A percentile compares a stretch with the other conserved stretches of the same genome.
phyloP scores from a whole-genome alignment of 108 stramenopile genomes.

The Skeletonema grethae region DNA sequence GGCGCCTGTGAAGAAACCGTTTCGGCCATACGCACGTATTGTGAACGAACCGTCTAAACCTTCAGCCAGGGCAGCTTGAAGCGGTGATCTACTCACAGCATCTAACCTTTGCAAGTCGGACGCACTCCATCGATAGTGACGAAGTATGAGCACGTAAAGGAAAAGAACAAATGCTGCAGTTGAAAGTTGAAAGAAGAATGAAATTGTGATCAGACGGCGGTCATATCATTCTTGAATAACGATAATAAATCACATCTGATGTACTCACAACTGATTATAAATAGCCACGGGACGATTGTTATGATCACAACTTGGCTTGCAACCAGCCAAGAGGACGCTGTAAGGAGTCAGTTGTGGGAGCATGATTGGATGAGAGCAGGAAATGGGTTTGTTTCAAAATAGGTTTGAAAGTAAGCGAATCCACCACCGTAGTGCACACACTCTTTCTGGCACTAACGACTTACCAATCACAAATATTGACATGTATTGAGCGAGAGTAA shows the following conservation, averaged over 20 bases:
- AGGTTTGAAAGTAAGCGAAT: no score
- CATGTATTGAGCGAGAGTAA: conserved; percentile 46
- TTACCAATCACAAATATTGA: conserved; percentile 14
- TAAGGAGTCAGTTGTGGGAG: no score
- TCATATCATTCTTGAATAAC: background rate
- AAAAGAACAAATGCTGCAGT: conserved; percentile 3
- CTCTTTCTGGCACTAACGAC: no score
- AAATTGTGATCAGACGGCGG: no score
- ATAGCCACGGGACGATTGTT: conserved; percentile 14
- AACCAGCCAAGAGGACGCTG: conserved; percentile 17
- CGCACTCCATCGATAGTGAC: conserved; percentile 58
- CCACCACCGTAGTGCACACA: no score
- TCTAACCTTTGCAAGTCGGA: conserved; percentile 84
- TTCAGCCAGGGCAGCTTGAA: conserved; percentile 81
- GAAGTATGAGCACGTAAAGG: conserved; percentile 5
- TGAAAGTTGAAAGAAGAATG: background rate
- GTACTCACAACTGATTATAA: conserved; percentile 6
- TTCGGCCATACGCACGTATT: conserved; percentile 71
- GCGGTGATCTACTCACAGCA: conserved; percentile 70
- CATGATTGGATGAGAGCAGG: no score
- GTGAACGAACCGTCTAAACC: conserved; percentile 81
- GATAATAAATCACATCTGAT: background rate
- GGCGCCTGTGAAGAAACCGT: conserved; percentile 53
- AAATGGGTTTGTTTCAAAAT: no score
- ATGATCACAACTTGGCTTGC: conserved; percentile 13